Base-by-base conservation (phyloP, 768 basidiomycete species). In the Tulasnella sp. region DNA sequence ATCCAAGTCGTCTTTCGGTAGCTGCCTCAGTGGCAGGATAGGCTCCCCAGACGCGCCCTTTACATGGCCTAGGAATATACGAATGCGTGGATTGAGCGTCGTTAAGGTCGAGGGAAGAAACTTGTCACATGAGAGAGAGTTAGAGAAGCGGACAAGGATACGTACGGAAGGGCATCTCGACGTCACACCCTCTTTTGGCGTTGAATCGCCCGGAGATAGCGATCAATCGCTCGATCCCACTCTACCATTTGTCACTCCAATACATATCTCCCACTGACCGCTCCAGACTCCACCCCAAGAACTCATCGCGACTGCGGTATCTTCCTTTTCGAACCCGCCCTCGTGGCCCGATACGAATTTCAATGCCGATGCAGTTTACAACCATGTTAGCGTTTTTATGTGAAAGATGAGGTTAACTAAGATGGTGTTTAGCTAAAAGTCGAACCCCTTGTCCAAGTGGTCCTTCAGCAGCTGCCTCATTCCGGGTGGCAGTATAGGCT, bases 141-240 rank as follows among this genome's bases (percentile, higher is more conserved):
- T 35, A 16, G 32, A 29, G 26, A 70, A 7, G 15, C 15, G 51
- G 74, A 35, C 42, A 11, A 26, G 51, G 7, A n/a, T 35, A 88
- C 93, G 83, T 81, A 93, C 95, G 86, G 87, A 99, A 99, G 0
- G 98, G 98, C 98, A 99, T 99, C 85, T 98, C 95, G 6, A 99
- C 95, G 67, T n/a, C n/a, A n/a, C n/a, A n/a, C 92, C 93, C 83
- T 99, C 98, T 81, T 90, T 91, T 5, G n/a, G 88, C 83, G 81
- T 92, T 93, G 87, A 99, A 15, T 44, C 15, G 44, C 44, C 44
- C 11, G n/a, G 44, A 44, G 44, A 44, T 44, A 44, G 7, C 15
- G 44, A 44, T 44, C 44, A 15, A 44, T 44, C 44, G 44, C 15
- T 13, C 11, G 3, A 15, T 13, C 44, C 44, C 44, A 44, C 44